phyloP scores from a whole-genome alignment of 768 basidiomycete genomes.

The Phanerodontia chrysosporium region DNA sequence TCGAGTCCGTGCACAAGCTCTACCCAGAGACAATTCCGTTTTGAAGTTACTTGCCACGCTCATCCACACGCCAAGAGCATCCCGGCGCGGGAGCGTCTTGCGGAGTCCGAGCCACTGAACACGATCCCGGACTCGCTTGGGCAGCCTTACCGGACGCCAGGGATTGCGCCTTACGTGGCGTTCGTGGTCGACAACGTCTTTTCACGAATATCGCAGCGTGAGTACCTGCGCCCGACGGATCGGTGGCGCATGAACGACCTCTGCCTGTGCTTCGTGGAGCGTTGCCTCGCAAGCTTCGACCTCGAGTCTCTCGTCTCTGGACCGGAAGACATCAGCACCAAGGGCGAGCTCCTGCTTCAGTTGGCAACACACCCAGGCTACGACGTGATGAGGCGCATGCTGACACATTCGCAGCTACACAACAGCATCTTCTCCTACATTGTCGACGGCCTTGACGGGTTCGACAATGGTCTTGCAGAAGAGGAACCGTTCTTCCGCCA shows the following conservation, averaged over 20 bases:
- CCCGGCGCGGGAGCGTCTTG: conserved; percentile 52
- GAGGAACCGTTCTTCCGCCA: conserved; percentile 69
- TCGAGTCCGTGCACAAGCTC: conserved; percentile 70
- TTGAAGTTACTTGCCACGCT: conserved; percentile 77
- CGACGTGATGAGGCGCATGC: conserved; percentile 74
- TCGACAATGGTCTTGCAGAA: conserved; percentile 64
- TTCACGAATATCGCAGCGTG: conserved; percentile 66
- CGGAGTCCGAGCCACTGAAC: conserved; percentile 57
- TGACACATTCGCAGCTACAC: conserved; percentile 72
- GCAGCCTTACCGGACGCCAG: conserved; percentile 73
- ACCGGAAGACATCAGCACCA: conserved; percentile 47
- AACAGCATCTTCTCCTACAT: conserved; percentile 72
- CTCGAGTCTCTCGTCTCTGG: conserved; percentile 64
- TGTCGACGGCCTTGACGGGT: conserved; percentile 73
- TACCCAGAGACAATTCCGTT: conserved; percentile 92
- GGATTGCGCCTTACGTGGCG: conserved; percentile 75
- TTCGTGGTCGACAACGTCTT: conserved; percentile 92
- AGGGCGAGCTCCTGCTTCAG: conserved; percentile 48
- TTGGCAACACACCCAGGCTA: conserved; percentile 81
- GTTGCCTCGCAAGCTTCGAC: conserved; percentile 76
- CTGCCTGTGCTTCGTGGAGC: conserved; percentile 81
- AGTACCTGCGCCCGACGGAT: conserved; percentile 71
- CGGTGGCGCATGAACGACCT: conserved; percentile 85
- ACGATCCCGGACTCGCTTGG: conserved; percentile 81
- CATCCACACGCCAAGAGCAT: conserved; percentile 77